Evolutionary conservation across 2,329 filamentous ascomycete genomes (phyloP).

Genomic region (Pseudogymnoascus sp.): DNA sequence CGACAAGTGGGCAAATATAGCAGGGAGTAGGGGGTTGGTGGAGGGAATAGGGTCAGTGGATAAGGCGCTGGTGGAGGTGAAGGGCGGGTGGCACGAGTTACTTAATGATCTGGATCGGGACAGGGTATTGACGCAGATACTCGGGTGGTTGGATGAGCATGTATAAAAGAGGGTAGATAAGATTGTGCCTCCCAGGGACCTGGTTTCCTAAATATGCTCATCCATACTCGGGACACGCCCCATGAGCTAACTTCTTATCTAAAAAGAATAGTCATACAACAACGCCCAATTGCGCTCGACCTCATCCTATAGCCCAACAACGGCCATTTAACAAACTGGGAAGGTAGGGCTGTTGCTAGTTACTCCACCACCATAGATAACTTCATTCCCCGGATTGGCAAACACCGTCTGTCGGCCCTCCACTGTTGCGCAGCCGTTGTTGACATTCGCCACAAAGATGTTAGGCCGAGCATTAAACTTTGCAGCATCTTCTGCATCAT

Average conservation of each 20-base stretch:
- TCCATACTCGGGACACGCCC: not conserved
- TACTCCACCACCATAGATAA: not conserved
- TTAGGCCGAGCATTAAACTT: slow-evolving; percentile 41
- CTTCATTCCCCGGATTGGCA: not conserved
- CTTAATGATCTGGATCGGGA: not conserved
- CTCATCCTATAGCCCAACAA: not conserved
- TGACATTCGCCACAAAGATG: slow-evolving; percentile 41
- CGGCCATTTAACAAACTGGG: not conserved
- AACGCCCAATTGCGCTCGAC: not conserved
- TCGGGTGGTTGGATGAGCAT: not conserved
- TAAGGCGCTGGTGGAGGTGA: not conserved
- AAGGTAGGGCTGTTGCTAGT: not conserved
- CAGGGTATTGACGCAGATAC: not conserved
- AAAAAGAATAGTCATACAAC: not conserved
- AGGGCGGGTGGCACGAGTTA: not conserved
- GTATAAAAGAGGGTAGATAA: not conserved
- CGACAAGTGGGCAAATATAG: not conserved
- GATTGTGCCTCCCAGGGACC: not conserved
- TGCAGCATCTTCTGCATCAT: slow-evolving; percentile 6
- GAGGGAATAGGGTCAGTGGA: not conserved
- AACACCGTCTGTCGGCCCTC: not conserved
- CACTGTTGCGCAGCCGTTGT: not conserved
- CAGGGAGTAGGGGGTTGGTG: not conserved
- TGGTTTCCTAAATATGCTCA: not conserved
- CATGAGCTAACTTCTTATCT: not conserved